These are phyloP conservation scores for Aulographum hederae DNA, from an alignment of 2,329 filamentous ascomycete species.

Conservation along the genomic window DNA sequence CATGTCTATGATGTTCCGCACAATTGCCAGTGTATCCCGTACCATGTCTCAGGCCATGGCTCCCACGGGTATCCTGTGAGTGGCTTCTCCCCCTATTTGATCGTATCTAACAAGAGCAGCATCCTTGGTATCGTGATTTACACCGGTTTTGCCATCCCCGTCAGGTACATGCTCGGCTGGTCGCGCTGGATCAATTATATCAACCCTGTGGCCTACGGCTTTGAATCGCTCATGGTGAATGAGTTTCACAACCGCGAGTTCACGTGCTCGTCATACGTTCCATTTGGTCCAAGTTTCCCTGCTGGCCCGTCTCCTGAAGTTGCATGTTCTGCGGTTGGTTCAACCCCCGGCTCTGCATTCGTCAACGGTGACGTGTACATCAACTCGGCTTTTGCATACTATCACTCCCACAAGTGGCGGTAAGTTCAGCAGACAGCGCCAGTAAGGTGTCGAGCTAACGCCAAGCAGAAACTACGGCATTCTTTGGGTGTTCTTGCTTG, in stretches of 20 bases:
- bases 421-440: no score
- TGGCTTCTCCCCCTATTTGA: no score
- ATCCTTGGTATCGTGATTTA: slow-evolving; percentile 48
- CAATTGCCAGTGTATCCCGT: slow-evolving; percentile 57
- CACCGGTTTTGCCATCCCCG: slow-evolving; percentile 45
- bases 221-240: slow-evolving; percentile 67
- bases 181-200: slow-evolving; percentile 71
- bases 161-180: slow-evolving; percentile 55
- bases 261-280: slow-evolving; percentile 25
- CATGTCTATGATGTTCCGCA: slow-evolving; percentile 79
- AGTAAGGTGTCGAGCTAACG: background rate
- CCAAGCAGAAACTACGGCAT: slow-evolving; percentile 28
- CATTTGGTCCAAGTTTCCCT: slow-evolving; percentile 20
- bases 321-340: slow-evolving; percentile 24
- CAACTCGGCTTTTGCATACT: slow-evolving; percentile 15
- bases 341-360: slow-evolving; percentile 16
- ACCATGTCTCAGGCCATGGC: slow-evolving; percentile 42
- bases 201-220: slow-evolving; percentile 62
- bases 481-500: slow-evolving; percentile 24
- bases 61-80: slow-evolving; percentile 35
- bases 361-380: slow-evolving; percentile 23
- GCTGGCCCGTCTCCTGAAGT: slow-evolving; percentile 12
- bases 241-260: slow-evolving; percentile 56
- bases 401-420: slow-evolving; percentile 24
- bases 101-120: no score